These are phyloP conservation scores for Paraphaeosphaeria minitans DNA, from an alignment of 2,329 filamentous ascomycete species.

Conservation along the genomic window DNA sequence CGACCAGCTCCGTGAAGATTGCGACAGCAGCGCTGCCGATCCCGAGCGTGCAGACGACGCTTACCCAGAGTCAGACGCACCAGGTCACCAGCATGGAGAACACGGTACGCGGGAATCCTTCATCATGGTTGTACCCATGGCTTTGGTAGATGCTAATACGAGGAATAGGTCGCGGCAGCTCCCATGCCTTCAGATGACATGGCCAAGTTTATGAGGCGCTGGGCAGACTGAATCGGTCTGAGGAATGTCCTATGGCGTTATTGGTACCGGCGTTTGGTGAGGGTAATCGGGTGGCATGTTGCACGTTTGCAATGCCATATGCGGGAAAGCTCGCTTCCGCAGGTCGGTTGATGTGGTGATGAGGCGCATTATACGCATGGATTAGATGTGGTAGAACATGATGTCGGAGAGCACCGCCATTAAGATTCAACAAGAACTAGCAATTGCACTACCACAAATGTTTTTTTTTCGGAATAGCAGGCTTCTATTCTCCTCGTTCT, in stretches of 20 bases:
- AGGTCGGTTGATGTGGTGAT: not conserved
- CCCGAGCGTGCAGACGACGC: conserved; percentile 55
- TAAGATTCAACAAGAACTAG: not conserved
- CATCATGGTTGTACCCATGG: not conserved
- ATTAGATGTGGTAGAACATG: not conserved
- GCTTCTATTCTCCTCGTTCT: not conserved
- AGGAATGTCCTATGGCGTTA: not conserved
- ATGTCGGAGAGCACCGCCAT: not conserved
- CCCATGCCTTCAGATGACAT: conserved; percentile 58
- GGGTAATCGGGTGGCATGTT: not conserved
- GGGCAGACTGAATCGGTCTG: conserved; percentile 58
- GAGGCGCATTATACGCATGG: not conserved
- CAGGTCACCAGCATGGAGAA: conserved; percentile 60
- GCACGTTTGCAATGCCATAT: not conserved
- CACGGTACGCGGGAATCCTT: conserved; percentile 54
- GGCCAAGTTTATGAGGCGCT: conserved; percentile 62
- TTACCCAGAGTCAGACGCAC: conserved; percentile 58
- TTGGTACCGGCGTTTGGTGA: not conserved
- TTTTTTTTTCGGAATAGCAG: not conserved
- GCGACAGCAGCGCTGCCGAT: conserved; percentile 57
- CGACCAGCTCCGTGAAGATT: conserved; percentile 60
- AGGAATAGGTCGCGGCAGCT: conserved; percentile 58
- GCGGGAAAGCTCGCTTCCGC: not conserved
- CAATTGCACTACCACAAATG: not conserved
- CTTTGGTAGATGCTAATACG: conserved; percentile 19